A percentile compares a stretch with the other conserved stretches of the same genome.
These are phyloP conservation scores for Penicillium griseofulvum DNA, from an alignment of 2,329 filamentous ascomycete species.

Conservation along the genomic window DNA sequence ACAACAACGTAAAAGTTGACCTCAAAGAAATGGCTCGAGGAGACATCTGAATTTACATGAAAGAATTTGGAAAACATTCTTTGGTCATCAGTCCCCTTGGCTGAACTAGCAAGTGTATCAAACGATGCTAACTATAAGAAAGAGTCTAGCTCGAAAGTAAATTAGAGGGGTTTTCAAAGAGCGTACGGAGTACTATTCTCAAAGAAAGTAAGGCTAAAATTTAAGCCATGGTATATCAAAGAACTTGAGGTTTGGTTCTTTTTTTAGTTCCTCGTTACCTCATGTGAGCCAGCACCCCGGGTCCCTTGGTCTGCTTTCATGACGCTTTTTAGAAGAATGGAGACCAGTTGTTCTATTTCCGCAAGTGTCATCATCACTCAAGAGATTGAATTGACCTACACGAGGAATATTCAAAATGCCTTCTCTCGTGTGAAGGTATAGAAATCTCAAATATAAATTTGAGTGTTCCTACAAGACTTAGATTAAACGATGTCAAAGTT, in stretches of 20 bases:
- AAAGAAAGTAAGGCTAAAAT: not conserved
- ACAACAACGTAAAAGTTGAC: too few relatives aligned
- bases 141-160: not conserved
- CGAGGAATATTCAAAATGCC: not conserved
- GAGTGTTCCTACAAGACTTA: not conserved
- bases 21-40: not conserved
- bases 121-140: not conserved
- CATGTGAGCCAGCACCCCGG: not conserved
- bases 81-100: not conserved
- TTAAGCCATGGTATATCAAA: not conserved
- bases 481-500: not conserved
- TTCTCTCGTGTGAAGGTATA: not conserved
- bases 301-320: not conserved
- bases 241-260: not conserved
- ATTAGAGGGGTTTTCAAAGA: too few relatives aligned
- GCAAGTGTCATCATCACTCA: not conserved
- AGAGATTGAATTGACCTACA: not conserved
- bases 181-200: too few relatives aligned
- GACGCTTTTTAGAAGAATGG: not conserved
- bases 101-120: not conserved
- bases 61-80: not conserved
- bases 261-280: not conserved
- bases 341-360: not conserved
- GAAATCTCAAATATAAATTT: not conserved
- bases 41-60: not conserved